Evolutionary conservation across 2,329 filamentous ascomycete species (phyloP), one percentile per base, ranked within the genome.

Genomic region (Xylariaceae sp.): DNA sequence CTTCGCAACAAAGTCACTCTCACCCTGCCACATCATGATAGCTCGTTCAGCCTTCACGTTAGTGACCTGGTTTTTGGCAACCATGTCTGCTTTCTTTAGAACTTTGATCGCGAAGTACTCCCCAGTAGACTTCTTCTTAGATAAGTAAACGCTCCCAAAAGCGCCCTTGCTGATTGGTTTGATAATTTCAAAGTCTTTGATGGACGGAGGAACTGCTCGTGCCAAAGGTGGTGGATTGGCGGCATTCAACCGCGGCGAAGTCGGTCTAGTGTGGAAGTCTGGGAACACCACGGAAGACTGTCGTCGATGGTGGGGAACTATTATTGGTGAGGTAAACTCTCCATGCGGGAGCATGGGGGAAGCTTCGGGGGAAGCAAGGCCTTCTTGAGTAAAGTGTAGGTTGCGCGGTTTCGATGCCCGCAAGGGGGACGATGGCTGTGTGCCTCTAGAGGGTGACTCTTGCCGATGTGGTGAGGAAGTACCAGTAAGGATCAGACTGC

Each of bases 1-100:
- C 77, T 99, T 99, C 30, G 94, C 94, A 59, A 99, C 94, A 73
- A 99, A 99, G 61, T 99, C 94, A 73, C 95, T 99, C 74, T 97
- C 92, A 18, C 94, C 94, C 76, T 99, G 94, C 90, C 94, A 97
- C 94, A 99, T 99, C 94, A 99, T 97, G 72, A 99, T 99, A 18
- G 95, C 95, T 66, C 94, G 85, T 75, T 99, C 94, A 7, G 95
- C 94, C 75, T 99, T 97, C 70, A 99, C 94, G 71, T 99, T 99
- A 66, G 94, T 96, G 67, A 99, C 92, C 73, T 99, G 94, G 73
- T 99, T 99, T 76, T 99, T 99, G 62, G 94, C 94, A 63, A 99
- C 91, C 94, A 99, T 99, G 78, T 99, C 94, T n/a, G 94, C 92
- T 76, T 99, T 99, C 73, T 97, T 97, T 61, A 99, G 75, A 1